These are phyloP conservation scores for Apophysomyces ossiformis DNA, from an alignment of 371 early-diverging fungal species.

Conservation along the genomic window DNA sequence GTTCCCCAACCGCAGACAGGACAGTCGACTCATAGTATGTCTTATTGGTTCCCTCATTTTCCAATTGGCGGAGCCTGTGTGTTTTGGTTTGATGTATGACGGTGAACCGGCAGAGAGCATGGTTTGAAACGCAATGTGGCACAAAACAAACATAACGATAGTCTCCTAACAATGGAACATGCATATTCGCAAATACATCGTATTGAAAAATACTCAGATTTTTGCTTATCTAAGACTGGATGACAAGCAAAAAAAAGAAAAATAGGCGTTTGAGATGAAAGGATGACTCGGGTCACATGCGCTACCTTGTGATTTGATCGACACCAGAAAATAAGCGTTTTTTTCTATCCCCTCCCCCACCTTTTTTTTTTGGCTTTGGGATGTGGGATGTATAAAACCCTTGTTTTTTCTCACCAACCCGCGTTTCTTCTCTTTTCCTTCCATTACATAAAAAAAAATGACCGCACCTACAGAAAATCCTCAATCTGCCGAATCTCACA, in stretches of 20 bases:
- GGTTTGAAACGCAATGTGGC: conserved; percentile 9
- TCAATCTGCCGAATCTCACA: conserved; percentile 19
- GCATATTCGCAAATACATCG: neutral
- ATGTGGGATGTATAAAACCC: neutral
- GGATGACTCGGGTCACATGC: conserved; percentile 3
- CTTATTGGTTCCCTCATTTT: conserved; percentile 3
- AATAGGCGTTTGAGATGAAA: neutral
- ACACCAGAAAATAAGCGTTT: conserved; percentile 8
- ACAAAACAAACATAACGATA: neutral
- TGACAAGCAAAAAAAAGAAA: neutral
- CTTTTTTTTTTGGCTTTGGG: neutral
- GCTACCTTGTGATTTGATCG: conserved; percentile 9
- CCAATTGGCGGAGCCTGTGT: conserved; percentile 5
- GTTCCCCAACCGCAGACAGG: conserved; percentile 1
- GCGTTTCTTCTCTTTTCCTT: conserved; percentile 2
- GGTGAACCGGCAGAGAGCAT: neutral
- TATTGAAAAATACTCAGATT: neutral
- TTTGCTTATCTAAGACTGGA: neutral
- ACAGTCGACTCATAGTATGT: neutral
- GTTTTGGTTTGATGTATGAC: conserved; percentile 5
- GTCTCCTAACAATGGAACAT: neutral
- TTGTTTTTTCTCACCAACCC: neutral
- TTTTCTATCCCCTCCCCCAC: neutral
- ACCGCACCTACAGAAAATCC: conserved; percentile 11
- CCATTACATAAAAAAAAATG: neutral